phyloP scores from a whole-genome alignment of 2,329 filamentous ascomycete species.

The Apiospora arundinis region DNA sequence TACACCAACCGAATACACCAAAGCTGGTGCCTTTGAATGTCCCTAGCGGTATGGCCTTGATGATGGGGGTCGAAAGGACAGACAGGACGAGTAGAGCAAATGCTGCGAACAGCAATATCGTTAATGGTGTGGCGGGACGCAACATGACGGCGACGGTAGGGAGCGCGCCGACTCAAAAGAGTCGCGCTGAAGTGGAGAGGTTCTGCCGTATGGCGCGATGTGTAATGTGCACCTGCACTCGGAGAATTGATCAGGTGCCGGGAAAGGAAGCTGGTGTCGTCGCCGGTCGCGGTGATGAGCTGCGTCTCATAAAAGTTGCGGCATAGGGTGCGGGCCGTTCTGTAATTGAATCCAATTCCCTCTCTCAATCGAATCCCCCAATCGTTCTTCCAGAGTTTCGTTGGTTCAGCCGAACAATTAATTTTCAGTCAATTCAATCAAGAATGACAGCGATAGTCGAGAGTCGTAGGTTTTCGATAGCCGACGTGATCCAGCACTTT shows the following conservation, averaged over 20 bases:
- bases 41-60: slow-evolving; percentile 83
- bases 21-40: slow-evolving; percentile 79
- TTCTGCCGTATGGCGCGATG: not conserved
- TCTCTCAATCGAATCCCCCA: not conserved
- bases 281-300: slow-evolving; percentile 5
- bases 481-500: slow-evolving; percentile 19
- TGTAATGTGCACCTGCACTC: not conserved
- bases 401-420: not conserved
- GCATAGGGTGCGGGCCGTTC: not conserved
- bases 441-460: slow-evolving; percentile 3
- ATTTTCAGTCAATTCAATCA: not conserved
- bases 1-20: slow-evolving; percentile 92
- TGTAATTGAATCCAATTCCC: not conserved
- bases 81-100: slow-evolving; percentile 87
- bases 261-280: not conserved
- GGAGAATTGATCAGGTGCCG: not conserved
- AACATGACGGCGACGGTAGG: slow-evolving; percentile 66
- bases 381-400: not conserved
- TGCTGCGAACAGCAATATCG: slow-evolving; percentile 82
- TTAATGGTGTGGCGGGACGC: slow-evolving; percentile 89
- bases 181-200: slow-evolving; percentile 31
- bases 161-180: slow-evolving; percentile 40
- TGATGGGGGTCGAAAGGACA: slow-evolving; percentile 89
- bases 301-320: slow-evolving; percentile 4
- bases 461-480: not conserved